Evolutionary conservation across 768 basidiomycete species (phyloP), one percentile per base, ranked within the genome.

Genomic region (Hypsizygus marmoreus): DNA sequence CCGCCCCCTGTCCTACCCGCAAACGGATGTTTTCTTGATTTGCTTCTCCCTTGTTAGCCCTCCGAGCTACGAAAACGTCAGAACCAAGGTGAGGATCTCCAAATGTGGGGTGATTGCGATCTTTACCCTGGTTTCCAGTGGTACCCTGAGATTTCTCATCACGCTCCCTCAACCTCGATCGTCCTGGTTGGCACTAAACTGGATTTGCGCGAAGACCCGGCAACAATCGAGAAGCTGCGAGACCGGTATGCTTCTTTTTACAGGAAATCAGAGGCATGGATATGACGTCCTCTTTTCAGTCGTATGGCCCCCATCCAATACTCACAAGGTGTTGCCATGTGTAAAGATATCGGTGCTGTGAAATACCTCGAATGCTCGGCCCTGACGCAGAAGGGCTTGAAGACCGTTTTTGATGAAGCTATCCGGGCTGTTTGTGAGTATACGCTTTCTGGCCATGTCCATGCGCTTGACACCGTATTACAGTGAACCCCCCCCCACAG

Each of bases 351-450:
- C 54, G 88, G 86, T 19, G 97, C 95, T 25, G 91, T 97, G 55
- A 95, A 95, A 70, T 97, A 97, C 61, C 73, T 97, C 47, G 94
- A 97, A 67, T 97, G 94, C 68, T 95, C 93, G 22, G 93, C 95
- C 25, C 73, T 95, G 61, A 97, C 95, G 36, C 97, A 98, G 76
- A 97, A 98, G 71, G 95, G 95, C 12, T 74, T 99, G 63, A 99
- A 99, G 82, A 95, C 88, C 47, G 97, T 99, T 33, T 99, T 99
- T 64, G 97, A 98, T 66, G 97, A 98, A 70, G 97, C 97, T 32
- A 98, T 99, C 60, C 84, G 97, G 43, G 92, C 93, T 45, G 95
- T 98, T 57, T 74, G 91, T 93, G 66, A 81, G 91, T 86, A 43
- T 19, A 8, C 7, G 28, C 14, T 26, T 34, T 14, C 14, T 28